A percentile compares a stretch with the other conserved stretches of the same genome.
Conservation (phyloP, 345 rosid species). For the Tarenaya hassleriana region DNA sequence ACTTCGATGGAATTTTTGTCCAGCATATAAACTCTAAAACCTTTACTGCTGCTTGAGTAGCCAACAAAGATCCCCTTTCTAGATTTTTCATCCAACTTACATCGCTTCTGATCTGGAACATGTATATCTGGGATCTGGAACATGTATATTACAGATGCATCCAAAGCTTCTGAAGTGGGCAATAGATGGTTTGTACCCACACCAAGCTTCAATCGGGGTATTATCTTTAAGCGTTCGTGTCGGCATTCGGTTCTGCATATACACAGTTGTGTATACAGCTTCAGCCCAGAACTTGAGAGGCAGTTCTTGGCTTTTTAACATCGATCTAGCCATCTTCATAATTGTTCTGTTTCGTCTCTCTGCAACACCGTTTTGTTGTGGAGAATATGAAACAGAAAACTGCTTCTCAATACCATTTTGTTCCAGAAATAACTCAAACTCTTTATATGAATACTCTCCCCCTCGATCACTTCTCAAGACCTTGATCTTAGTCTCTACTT, state of each 20-base stretch:
- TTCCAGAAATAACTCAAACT: neutral
- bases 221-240: neutral
- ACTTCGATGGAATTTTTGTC: neutral
- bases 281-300: constrained; percentile 1
- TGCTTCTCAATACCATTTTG: neutral
- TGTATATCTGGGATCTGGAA: neutral
- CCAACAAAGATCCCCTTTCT: neutral
- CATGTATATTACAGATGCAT: neutral
- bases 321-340: neutral
- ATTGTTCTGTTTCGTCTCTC: neutral
- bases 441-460: neutral
- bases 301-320: neutral
- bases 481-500: neutral
- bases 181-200: neutral
- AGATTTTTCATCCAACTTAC: neutral
- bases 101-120: neutral
- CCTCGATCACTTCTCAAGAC: neutral
- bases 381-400: neutral
- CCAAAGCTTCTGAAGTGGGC: constrained; percentile 2
- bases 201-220: neutral
- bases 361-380: neutral
- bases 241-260: neutral
- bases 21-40: neutral
- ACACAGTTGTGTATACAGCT: neutral
- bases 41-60: neutral